These are phyloP conservation scores for Macroventuria anomochaeta DNA, from an alignment of 2,329 filamentous ascomycete genomes.

Conservation along the genomic window DNA sequence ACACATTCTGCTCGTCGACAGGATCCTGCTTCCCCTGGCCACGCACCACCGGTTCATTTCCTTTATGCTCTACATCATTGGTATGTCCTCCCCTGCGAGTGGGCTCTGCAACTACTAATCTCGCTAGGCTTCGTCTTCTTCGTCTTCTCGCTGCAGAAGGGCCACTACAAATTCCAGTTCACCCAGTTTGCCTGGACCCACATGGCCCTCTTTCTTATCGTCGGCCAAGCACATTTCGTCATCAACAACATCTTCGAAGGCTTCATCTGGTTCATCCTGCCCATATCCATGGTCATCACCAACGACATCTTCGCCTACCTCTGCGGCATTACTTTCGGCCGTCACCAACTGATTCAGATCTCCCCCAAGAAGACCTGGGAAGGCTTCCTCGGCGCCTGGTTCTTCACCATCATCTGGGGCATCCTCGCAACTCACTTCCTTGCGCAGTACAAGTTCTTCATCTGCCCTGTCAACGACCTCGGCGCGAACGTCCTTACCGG, in stretches of 20 bases:
- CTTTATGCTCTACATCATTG: constrained; percentile 97
- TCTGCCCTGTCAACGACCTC: constrained; percentile 95
- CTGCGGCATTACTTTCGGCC: constrained; percentile 94
- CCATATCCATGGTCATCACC: constrained; percentile 91
- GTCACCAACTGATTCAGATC: constrained; percentile 95
- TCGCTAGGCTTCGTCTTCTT: constrained; percentile 92
- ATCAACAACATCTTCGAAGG: constrained; percentile 99
- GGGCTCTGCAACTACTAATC: constrained; percentile 33
- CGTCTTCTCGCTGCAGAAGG: constrained; percentile 90
- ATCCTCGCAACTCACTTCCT: constrained; percentile 82
- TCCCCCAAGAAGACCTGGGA: constrained; percentile 99
- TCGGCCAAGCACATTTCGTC: constrained; percentile 97
- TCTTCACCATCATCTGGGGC: constrained; percentile 90
- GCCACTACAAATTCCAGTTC: constrained; percentile 98
- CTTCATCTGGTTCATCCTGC: constrained; percentile 99
- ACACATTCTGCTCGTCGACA: constrained; percentile 94
- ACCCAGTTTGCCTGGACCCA: constrained; percentile 99
- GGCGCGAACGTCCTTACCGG: constrained; percentile 93
- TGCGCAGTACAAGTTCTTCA: constrained; percentile 94
- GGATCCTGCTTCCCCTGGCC: constrained; percentile 87
- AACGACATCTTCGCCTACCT: constrained; percentile 99
- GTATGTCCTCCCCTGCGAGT: too few relatives aligned
- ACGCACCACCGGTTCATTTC: constrained; percentile 99
- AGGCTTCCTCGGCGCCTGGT: constrained; percentile 94
- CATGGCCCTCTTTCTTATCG: constrained; percentile 97